Percentiles rank a stretch among this genome's conserved stretches.
phyloP scores from a whole-genome alignment of 306 rosid species.

The Purshia tridentata region DNA sequence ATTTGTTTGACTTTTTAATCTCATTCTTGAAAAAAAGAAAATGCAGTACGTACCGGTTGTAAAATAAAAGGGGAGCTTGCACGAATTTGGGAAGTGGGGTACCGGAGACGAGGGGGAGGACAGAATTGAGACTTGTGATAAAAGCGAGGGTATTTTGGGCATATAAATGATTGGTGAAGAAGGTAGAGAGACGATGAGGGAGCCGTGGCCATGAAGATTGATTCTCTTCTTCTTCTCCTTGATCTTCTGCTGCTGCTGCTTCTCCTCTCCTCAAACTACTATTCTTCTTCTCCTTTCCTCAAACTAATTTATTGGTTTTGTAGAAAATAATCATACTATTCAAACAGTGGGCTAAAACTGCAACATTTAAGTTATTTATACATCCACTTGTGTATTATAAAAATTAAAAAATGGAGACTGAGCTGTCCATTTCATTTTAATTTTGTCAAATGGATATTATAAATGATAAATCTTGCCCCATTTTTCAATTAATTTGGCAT shows the following conservation, averaged over 20 bases:
- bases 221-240: background rate
- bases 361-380: too few species aligned
- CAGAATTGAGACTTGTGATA: constrained; percentile 30
- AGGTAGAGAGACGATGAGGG: constrained; percentile 30
- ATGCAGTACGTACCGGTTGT: constrained; percentile 46
- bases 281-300: too few species aligned
- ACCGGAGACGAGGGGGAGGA: constrained; percentile 35
- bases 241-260: background rate
- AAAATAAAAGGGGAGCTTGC: constrained; percentile 47
- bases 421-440: too few species aligned
- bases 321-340: too few species aligned
- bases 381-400: too few species aligned
- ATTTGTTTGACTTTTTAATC: too few species aligned
- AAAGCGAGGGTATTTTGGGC: constrained; percentile 40
- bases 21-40: background rate
- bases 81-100: constrained; percentile 26
- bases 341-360: too few species aligned
- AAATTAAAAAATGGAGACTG: too few species aligned
- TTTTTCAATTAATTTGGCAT: too few species aligned
- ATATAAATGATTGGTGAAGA: constrained; percentile 28
- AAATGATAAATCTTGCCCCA: too few species aligned
- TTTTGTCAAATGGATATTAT: too few species aligned
- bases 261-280: background rate
- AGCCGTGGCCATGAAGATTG: constrained; percentile 42
- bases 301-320: too few species aligned